Conservation (phyloP, 75 land plant genomes). For the Sequoia sempervirens region DNA sequence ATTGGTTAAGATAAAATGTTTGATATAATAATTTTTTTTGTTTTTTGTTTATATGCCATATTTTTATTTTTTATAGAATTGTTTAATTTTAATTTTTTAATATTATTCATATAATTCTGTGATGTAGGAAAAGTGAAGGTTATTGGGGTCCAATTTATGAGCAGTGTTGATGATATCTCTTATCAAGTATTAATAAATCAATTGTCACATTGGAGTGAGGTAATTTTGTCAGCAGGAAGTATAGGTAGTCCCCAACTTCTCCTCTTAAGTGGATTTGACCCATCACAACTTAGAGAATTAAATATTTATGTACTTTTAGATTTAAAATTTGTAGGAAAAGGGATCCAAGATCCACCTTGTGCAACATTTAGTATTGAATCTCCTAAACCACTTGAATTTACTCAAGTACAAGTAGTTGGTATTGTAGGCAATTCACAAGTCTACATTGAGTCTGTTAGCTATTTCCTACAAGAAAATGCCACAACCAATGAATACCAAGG, state of each 20-base stretch:
- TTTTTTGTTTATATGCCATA: too few species aligned
- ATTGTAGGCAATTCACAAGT: background rate
- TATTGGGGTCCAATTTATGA: conserved; percentile 43
- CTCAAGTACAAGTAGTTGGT: background rate
- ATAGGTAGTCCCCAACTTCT: conserved; percentile 73
- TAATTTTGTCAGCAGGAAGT: conserved; percentile 70
- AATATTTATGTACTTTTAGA: conserved; percentile 39
- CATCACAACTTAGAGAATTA: conserved; percentile 28
- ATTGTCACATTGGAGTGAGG: conserved; percentile 25
- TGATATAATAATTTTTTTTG: too few species aligned
- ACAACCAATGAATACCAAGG: background rate
- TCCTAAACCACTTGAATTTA: conserved; percentile 38
- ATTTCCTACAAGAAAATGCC: background rate
- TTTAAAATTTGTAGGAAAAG: conserved; percentile 51
- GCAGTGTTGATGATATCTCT: conserved; percentile 28
- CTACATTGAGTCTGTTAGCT: background rate
- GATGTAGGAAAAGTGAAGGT: conserved; percentile 30
- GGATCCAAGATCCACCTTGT: conserved; percentile 82
- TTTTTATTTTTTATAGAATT: too few species aligned
- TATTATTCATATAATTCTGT: too few species aligned
- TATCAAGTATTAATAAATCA: conserved; percentile 14
- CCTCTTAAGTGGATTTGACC: conserved; percentile 79
- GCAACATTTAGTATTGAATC: conserved; percentile 60
- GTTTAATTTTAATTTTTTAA: too few species aligned
- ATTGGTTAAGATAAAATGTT: too few species aligned